Base-by-base conservation (phyloP, 2,329 filamentous ascomycete species). In the Apiospora sp. region DNA sequence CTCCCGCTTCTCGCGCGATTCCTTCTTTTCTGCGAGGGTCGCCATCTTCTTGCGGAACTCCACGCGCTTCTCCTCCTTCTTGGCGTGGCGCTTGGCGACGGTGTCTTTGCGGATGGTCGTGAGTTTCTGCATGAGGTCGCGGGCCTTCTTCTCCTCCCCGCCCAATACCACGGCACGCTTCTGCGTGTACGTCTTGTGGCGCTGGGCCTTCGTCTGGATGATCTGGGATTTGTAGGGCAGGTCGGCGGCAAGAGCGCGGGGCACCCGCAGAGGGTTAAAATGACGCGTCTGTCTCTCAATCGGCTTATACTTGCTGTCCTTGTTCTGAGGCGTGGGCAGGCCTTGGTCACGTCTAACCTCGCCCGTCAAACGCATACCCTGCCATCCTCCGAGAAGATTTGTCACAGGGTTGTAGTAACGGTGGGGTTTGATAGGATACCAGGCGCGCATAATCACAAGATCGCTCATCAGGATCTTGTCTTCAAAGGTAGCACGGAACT, bases 381-480 rank as follows among this genome's bases (percentile, higher is more conserved):
- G 90, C 96, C 96, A 98, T 13, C 86, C 84, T 74, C 93, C 94
- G 73, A 98, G 88, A 51, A 98, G 89, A 83, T 99, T 98, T 73
- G 94, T 96, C 71, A 97, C 95, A 1, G 95, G 94, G 83, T 98
- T 98, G 87, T 98, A 98, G 89, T 98, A 99, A 73, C 95, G 92
- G 83, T 95, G 95, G 1, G 96, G 96, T 80, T 95, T 95, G 83
- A 99, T 92, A 13, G 96, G 94, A 83, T 97, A 98, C 97, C 97
- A 99, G 1, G 96, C 96, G 68, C 96, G 91, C 51, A 99, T 85
- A 87, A 99, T 98, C 74, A 98, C 93, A 76, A 99, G 97, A 81
- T 99, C 96, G 82, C 92, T 94, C 89, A 98, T 95, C 70, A 99
- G 88, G 74, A 99, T 94, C 86, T 98, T 99, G 88, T 99, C 96